These are phyloP conservation scores for Fusarium nematophilum DNA, from an alignment of 2,329 filamentous ascomycete species.

Conservation along the genomic window DNA sequence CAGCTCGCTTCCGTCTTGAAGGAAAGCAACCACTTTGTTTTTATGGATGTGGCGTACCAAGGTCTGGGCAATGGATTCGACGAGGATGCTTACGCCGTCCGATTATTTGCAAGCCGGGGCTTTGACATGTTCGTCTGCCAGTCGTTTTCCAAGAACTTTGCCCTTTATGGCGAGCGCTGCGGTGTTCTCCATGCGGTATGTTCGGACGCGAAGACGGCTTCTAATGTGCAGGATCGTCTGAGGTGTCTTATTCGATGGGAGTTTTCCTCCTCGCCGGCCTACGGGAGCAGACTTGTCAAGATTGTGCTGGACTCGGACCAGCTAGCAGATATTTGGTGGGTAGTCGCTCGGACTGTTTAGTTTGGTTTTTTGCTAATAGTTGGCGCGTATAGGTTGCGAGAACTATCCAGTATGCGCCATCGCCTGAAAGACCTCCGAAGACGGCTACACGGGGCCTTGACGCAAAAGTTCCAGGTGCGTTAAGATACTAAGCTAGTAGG, in stretches of 20 bases:
- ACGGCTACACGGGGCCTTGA: neutral
- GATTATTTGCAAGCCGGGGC: constrained; percentile 39
- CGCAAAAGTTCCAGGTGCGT: neutral
- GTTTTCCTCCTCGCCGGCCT: constrained; percentile 31
- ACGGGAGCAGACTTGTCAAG: constrained; percentile 24
- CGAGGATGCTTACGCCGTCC: constrained; percentile 47
- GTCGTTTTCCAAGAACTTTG: constrained; percentile 55
- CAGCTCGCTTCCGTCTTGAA: constrained; percentile 35
- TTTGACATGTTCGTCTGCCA: constrained; percentile 50
- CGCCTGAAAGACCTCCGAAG: neutral
- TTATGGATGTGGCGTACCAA: constrained; percentile 53
- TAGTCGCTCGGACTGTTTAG: accelerated
- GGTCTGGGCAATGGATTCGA: constrained; percentile 49
- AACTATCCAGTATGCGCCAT: neutral
- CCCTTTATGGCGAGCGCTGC: constrained; percentile 50
- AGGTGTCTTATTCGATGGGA: constrained; percentile 28
- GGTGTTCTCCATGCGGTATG: constrained; percentile 40
- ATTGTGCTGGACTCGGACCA: constrained; percentile 21
- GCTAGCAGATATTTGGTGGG: constrained; percentile 12
- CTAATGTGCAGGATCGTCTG: constrained; percentile 20
- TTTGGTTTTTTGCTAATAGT: neutral
- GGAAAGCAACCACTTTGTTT: constrained; percentile 40
- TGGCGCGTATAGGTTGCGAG: neutral
- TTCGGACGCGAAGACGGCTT: constrained; percentile 2
- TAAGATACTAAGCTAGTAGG: too few relatives aligned